phyloP scores from a whole-genome alignment of 495 filamentous ascomycete genomes.

The Penicillium diatomitis region DNA sequence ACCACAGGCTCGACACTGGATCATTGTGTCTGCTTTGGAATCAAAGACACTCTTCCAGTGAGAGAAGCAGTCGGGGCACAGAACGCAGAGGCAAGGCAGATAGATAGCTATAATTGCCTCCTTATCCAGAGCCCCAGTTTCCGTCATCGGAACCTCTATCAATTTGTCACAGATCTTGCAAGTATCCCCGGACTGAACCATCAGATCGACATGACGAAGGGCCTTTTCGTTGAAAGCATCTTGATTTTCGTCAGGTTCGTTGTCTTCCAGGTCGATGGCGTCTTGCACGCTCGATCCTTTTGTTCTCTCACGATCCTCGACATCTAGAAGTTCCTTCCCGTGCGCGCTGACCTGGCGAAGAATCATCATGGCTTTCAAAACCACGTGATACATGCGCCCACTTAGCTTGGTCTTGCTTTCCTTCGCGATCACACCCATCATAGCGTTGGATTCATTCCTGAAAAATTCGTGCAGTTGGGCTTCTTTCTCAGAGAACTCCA shows the following conservation, averaged over 20 bases:
- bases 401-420: constrained; percentile 53
- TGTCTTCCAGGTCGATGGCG: constrained; percentile 79
- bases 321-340: constrained; percentile 75
- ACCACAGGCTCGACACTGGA: constrained; percentile 59
- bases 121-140: constrained; percentile 42
- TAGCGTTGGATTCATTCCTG: constrained; percentile 51
- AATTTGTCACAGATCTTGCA: constrained; percentile 62
- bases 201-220: constrained; percentile 72
- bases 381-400: constrained; percentile 77
- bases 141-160: constrained; percentile 36
- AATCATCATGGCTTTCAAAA: constrained; percentile 82
- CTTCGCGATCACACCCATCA: constrained; percentile 46
- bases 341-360: constrained; percentile 86
- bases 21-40: constrained; percentile 7
- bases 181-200: constrained; percentile 62
- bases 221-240: constrained; percentile 54
- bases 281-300: constrained; percentile 71
- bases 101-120: constrained; percentile 64
- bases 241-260: constrained; percentile 49
- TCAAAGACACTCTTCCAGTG: constrained; percentile 23
- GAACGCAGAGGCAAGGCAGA: constrained; percentile 72
- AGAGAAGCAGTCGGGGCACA: constrained; percentile 66
- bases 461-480: constrained; percentile 50
- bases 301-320: constrained; percentile 67
- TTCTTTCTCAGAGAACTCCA: constrained; percentile 50